These are phyloP conservation scores for Rozella allomycis DNA, from an alignment of 371 early-diverging fungal species.

Conservation along the genomic window DNA sequence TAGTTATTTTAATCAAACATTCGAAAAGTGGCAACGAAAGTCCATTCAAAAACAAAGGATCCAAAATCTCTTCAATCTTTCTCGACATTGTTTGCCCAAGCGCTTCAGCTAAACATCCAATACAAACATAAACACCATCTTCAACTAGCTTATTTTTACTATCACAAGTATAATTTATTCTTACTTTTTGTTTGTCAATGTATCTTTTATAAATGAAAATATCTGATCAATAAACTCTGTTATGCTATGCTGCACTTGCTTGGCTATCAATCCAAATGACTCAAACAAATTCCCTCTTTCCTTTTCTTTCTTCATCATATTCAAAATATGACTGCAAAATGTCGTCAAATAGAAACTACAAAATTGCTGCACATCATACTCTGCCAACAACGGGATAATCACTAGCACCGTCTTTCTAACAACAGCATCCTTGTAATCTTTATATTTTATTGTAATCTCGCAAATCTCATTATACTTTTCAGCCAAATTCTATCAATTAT, in stretches of 20 bases:
- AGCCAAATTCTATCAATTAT: slow-evolving; percentile 51
- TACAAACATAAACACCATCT: slow-evolving; percentile 54
- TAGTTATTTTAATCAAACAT: too few relatives aligned
- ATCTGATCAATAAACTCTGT: slow-evolving; percentile 54
- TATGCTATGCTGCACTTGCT: slow-evolving; percentile 58
- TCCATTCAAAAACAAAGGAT: slow-evolving; percentile 73
- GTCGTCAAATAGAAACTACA: slow-evolving; percentile 42
- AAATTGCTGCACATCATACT: slow-evolving; percentile 56
- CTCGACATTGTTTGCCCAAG: slow-evolving; percentile 70
- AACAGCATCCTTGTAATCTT: slow-evolving; percentile 55
- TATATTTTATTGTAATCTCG: slow-evolving; percentile 48
- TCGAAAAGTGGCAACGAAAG: too few relatives aligned
- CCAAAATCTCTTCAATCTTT: slow-evolving; percentile 64
- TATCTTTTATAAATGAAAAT: slow-evolving; percentile 45
- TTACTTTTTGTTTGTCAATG: slow-evolving; percentile 25
- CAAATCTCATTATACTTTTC: slow-evolving; percentile 50
- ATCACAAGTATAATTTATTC: not conserved
- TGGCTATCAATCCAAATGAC: slow-evolving; percentile 68
- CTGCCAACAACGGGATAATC: slow-evolving; percentile 59
- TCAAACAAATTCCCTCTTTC: slow-evolving; percentile 52
- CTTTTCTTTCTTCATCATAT: slow-evolving; percentile 46
- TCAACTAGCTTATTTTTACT: slow-evolving; percentile 39
- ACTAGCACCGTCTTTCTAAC: slow-evolving; percentile 63
- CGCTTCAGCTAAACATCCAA: slow-evolving; percentile 65
- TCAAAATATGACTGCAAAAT: slow-evolving; percentile 51